These are phyloP conservation scores for Physcomitrium patens DNA, from an alignment of 225 moss, liverwort and hornwort genomes.

Conservation along the genomic window DNA sequence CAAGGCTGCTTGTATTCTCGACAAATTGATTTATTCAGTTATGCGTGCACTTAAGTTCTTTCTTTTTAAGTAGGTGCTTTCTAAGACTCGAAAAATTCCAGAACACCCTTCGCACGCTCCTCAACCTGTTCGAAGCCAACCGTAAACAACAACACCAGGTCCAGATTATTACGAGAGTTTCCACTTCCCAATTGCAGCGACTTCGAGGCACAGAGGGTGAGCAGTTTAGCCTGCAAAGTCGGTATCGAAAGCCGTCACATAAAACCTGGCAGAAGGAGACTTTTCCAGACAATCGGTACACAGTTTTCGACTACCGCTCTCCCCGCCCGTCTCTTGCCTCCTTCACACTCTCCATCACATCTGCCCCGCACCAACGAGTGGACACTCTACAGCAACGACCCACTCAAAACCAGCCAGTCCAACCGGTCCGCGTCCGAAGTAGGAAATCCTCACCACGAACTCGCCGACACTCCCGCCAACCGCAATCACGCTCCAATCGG, in stretches of 20 bases:
- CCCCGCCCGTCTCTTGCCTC: constrained; percentile 51
- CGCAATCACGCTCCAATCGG: no score
- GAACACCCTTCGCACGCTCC: no score
- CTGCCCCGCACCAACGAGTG: constrained; percentile 2
- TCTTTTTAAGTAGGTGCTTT: constrained; percentile 1
- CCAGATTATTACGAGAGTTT: no score
- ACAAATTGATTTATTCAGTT: constrained; percentile 49
- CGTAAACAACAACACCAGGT: no score
- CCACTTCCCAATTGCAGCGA: no score
- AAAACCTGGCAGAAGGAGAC: background rate
- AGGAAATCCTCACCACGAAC: no score
- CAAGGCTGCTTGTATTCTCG: constrained; percentile 47
- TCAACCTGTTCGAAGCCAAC: no score
- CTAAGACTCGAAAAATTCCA: background rate
- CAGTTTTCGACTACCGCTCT: constrained; percentile 39
- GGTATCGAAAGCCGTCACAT: constrained; percentile 6
- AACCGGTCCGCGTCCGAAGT: no score
- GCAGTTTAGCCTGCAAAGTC: background rate
- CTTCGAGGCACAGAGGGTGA: no score
- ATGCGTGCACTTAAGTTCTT: constrained; percentile 25
- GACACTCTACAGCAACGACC: background rate
- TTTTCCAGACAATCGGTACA: background rate
- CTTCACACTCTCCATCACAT: constrained; percentile 50
- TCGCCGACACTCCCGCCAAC: no score
- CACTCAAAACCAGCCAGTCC: background rate